These are phyloP conservation scores for Ganoderma lucidum DNA, from an alignment of 1,284 basidiomycete genomes.

Conservation along the genomic window DNA sequence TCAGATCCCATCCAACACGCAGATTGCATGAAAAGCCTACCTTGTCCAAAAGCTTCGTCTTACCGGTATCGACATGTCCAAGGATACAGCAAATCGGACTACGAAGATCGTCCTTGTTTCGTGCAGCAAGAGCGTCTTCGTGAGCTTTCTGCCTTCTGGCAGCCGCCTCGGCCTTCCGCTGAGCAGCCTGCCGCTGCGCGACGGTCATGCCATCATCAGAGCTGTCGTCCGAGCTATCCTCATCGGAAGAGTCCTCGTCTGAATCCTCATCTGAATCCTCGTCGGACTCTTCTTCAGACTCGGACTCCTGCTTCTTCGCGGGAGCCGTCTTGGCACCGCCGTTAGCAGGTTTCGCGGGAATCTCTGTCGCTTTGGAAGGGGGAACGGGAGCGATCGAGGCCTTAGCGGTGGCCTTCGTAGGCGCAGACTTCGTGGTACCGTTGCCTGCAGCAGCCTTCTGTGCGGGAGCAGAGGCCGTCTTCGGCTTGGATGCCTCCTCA, in stretches of 20 bases:
- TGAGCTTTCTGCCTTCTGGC: constrained; percentile 84
- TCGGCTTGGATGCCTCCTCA: constrained; percentile 43
- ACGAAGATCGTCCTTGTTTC: constrained; percentile 91
- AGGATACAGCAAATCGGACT: constrained; percentile 99
- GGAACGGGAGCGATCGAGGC: constrained; percentile 41
- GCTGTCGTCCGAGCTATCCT: constrained; percentile 55
- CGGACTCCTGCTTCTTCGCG: not conserved
- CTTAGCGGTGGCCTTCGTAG: constrained; percentile 42
- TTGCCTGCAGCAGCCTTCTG: constrained; percentile 30
- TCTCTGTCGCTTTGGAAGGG: constrained; percentile 39
- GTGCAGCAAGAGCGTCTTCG: constrained; percentile 87
- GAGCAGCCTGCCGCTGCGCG: constrained; percentile 73
- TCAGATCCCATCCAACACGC: constrained; percentile 1
- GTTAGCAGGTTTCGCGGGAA: constrained; percentile 34
- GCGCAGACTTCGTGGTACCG: constrained; percentile 29
- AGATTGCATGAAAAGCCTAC: constrained; percentile 47
- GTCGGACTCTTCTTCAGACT: constrained; percentile 32
- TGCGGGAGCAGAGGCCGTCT: constrained; percentile 7
- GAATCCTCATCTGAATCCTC: constrained; percentile 51
- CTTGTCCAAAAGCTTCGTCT: constrained; percentile 98
- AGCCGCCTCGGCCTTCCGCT: constrained; percentile 87
- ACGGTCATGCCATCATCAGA: constrained; percentile 69
- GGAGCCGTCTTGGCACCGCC: constrained; percentile 29
- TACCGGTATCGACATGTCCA: constrained; percentile 99
- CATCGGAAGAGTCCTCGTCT: constrained; percentile 52